Evolutionary conservation across 805 yeast species (phyloP).

Genomic region (Kodamaea neixiangensis): DNA sequence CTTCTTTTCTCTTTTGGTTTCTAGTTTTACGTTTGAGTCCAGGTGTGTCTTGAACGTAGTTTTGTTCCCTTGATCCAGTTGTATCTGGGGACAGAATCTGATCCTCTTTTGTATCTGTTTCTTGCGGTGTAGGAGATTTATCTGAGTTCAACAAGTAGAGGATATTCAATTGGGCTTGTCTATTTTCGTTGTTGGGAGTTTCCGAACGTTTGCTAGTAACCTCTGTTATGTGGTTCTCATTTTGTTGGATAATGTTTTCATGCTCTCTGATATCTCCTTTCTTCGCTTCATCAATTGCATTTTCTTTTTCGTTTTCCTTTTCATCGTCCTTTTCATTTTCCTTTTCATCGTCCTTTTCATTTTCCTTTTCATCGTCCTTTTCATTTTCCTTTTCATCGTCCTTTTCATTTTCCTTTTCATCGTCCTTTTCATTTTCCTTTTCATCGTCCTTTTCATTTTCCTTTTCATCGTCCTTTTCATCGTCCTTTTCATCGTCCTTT

Average conservation of each 20-base stretch:
- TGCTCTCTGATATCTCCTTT: neutral
- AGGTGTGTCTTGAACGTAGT: neutral
- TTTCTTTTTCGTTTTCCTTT: neutral
- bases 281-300: neutral
- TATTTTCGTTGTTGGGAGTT: no score
- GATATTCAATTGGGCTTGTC: neutral
- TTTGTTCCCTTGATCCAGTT: no score
- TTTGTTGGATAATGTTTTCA: no score
- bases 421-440: neutral
- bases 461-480: neutral
- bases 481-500: no score
- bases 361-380: neutral
- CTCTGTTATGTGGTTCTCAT: no score
- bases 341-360: neutral
- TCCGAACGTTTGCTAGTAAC: no score
- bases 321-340: no score
- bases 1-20: constrained; percentile 1
- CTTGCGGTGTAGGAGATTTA: neutral
- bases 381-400: neutral
- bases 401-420: neutral
- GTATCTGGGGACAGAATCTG: no score
- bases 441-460: neutral
- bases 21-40: neutral
- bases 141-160: neutral
- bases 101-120: neutral